Evolutionary conservation across 2,329 filamentous ascomycete species (phyloP), one percentile per base, ranked within the genome.

Genomic region (Xylariomycetidae sp.): DNA sequence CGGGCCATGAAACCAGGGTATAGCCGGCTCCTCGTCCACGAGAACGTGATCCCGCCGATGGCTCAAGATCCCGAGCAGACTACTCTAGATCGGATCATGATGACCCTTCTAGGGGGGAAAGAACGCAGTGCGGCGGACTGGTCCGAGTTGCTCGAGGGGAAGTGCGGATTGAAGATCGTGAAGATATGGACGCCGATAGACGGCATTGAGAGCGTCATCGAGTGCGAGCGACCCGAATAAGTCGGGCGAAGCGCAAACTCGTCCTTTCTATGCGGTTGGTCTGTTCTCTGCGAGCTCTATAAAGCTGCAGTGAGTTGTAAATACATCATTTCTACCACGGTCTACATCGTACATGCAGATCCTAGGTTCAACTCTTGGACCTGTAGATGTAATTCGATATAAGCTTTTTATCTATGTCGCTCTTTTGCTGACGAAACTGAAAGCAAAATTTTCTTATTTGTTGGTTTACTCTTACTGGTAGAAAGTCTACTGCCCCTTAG

Each of bases 21-120:
- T 30, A 53, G 48, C 36, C 47, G 40, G 29, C 33, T 58, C 15
- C 40, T 59, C 27, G 47, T 58, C 16, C 29, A 34, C 17, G 36
- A 38, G 17, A 17, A 35, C 14, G 38, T 41, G 12, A 18, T 41
- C 11, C 38, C 34, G n/a, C 23, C 23, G 26, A 32, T 30, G n/a
- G 31, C 4, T 8, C 34, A 15, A 16, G 31, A 37, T 19, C 33
- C 37, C 17, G 38, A 41, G 16, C 38, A 37, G 38, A 38, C 38
- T 6, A 25, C 35, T 7, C 27, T 37, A 13, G 38, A 41, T 13
- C 31, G 37, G 12, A 41, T 35, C 26, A 37, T 41, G 38, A 41
- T 38, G 38, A 37, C 28, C 16, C 27, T 17, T 12, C 32, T 35
- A n/a, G 34, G 31, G 7, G 27, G 16, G 15, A 37, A 41, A 19